phyloP scores from a whole-genome alignment of 2,329 filamentous ascomycete species.

The Colletotrichum theobromicola region DNA sequence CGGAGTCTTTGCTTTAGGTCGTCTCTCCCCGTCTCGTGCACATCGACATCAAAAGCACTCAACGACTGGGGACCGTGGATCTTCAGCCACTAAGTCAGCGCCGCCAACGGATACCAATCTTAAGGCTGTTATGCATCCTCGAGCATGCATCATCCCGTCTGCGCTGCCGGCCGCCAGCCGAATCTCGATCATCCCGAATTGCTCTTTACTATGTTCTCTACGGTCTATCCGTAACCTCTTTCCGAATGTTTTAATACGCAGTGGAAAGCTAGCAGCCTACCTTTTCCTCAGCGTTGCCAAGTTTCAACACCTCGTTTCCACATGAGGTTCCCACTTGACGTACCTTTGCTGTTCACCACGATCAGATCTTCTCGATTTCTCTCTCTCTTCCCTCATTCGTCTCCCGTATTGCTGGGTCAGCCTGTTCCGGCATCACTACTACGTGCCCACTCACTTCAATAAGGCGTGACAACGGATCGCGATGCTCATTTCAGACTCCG shows the following conservation, averaged over 20 bases:
- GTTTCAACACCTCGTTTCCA: background rate
- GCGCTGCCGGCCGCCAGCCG: background rate
- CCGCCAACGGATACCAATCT: background rate
- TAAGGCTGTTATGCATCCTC: background rate
- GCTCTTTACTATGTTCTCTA: background rate
- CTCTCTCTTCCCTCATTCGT: background rate
- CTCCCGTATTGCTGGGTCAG: background rate
- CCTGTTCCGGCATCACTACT: background rate
- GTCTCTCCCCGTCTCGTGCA: background rate
- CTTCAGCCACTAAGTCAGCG: background rate
- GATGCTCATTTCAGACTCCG: background rate
- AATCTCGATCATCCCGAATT: background rate
- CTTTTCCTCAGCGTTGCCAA: background rate
- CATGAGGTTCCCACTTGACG: background rate
- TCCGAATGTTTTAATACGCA: background rate
- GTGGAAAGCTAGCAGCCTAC: background rate
- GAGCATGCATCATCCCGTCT: slow-evolving; percentile 15
- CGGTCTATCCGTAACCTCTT: background rate
- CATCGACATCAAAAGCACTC: background rate
- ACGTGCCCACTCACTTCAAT: background rate
- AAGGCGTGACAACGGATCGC: background rate
- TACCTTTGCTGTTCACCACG: background rate
- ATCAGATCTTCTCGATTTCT: background rate
- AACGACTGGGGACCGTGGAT: background rate
- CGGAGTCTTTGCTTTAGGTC: too few species aligned